phyloP scores from a whole-genome alignment of 1,139 yeast genomes.

The Scheffersomyces insectosa region DNA sequence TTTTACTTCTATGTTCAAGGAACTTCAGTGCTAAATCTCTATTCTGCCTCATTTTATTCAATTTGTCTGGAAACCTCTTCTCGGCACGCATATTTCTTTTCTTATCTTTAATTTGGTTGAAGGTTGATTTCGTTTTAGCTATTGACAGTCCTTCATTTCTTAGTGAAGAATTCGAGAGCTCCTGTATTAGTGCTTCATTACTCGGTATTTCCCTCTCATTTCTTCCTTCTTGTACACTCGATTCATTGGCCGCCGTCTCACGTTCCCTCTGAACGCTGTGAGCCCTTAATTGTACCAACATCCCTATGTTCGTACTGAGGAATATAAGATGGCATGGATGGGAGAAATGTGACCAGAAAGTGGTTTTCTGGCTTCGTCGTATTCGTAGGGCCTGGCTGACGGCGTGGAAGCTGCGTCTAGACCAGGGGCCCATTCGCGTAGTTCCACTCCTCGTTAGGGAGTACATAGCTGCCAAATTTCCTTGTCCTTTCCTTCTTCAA shows the following conservation, averaged over 20 bases:
- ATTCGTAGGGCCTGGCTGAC: neutral
- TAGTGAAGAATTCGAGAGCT: too few species aligned
- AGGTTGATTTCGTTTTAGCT: neutral
- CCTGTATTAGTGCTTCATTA: too few species aligned
- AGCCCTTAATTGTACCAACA: neutral
- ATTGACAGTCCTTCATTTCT: neutral
- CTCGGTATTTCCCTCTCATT: too few species aligned
- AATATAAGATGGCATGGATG: neutral
- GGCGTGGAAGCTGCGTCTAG: neutral
- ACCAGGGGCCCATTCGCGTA: neutral
- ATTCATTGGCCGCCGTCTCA: neutral
- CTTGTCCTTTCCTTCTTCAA: neutral
- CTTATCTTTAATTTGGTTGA: neutral
- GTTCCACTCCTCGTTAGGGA: neutral
- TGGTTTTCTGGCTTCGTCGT: neutral
- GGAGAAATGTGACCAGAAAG: neutral
- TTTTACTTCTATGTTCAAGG: slow-evolving; percentile 16
- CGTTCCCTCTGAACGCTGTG: neutral
- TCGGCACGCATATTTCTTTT: slow-evolving; percentile 7
- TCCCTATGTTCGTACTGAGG: neutral
- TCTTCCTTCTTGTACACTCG: too few species aligned
- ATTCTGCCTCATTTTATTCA: slow-evolving; percentile 8
- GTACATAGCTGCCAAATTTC: neutral
- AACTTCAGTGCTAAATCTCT: slow-evolving; percentile 16
- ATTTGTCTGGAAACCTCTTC: slow-evolving; percentile 7